Conservation (phyloP, 495 filamentous ascomycete genomes). For the Hypoxylon fragiforme region DNA sequence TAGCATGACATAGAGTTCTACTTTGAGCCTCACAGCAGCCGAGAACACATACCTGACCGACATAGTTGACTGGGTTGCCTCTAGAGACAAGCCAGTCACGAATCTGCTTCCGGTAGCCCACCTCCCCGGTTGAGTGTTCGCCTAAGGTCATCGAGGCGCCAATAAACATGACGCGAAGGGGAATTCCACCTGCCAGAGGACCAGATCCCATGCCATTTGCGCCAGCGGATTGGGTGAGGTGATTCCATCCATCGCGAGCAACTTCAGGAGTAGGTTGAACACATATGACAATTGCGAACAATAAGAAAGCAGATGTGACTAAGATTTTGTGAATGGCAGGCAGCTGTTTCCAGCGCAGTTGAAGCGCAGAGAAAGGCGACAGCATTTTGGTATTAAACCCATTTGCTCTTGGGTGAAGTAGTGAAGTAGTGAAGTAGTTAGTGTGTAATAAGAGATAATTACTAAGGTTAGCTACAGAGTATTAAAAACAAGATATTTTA, state of each 20-base stretch:
- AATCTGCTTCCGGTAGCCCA: constrained; percentile 58
- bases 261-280: constrained; percentile 22
- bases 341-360: constrained; percentile 29
- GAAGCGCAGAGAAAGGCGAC: constrained; percentile 24
- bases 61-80: constrained; percentile 40
- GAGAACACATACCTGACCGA: constrained; percentile 33
- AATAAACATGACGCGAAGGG: constrained; percentile 56
- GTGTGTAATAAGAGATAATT: too few relatives aligned
- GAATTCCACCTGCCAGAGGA: constrained; percentile 36
- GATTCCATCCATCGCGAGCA: constrained; percentile 28
- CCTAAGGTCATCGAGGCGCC: constrained; percentile 64
- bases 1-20: constrained; percentile 22
- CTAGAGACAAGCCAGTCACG: constrained; percentile 41
- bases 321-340: constrained; percentile 28
- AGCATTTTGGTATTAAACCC: constrained; percentile 12
- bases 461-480: too few relatives aligned
- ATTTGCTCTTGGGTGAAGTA: constrained; percentile 17
- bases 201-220: background rate
- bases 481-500: too few relatives aligned
- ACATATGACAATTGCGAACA: constrained; percentile 20
- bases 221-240: constrained; percentile 11
- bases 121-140: constrained; percentile 51
- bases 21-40: too few relatives aligned
- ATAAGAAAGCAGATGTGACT: background rate
- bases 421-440: background rate